These are phyloP conservation scores for Teunomyces lycoperdinae DNA, from an alignment of 805 yeast species.

Conservation along the genomic window DNA sequence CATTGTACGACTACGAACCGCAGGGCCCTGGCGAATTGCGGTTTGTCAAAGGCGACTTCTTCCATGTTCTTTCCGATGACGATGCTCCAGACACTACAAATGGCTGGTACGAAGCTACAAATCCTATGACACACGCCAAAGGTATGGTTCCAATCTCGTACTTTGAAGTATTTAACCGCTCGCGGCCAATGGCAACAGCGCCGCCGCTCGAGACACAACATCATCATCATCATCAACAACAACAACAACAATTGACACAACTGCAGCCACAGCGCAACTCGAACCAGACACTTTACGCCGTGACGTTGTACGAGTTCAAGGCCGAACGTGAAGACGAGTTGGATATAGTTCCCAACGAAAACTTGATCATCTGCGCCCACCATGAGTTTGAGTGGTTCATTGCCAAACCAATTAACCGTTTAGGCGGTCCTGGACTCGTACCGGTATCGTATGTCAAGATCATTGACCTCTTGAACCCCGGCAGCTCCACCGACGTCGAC, in stretches of 20 bases:
- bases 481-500: slow-evolving; percentile 31
- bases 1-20: slow-evolving; percentile 72
- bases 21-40: slow-evolving; percentile 79
- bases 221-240: not conserved
- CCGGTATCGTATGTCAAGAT: slow-evolving; percentile 89
- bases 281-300: slow-evolving; percentile 66
- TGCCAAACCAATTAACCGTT: slow-evolving; percentile 90
- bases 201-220: not conserved
- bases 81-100: slow-evolving; percentile 49
- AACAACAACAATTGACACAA: not conserved
- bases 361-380: slow-evolving; percentile 91
- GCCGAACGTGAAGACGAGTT: slow-evolving; percentile 87
- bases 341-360: slow-evolving; percentile 80
- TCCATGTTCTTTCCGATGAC: slow-evolving; percentile 57
- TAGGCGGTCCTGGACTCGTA: slow-evolving; percentile 96
- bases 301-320: slow-evolving; percentile 78
- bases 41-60: slow-evolving; percentile 82
- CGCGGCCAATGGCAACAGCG: slow-evolving; percentile 36
- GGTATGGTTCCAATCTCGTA: slow-evolving; percentile 88
- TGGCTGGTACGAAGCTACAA: slow-evolving; percentile 85
- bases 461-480: slow-evolving; percentile 60
- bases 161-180: slow-evolving; percentile 74
- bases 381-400: slow-evolving; percentile 97
- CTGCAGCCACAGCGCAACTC: slow-evolving; percentile 18
- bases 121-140: slow-evolving; percentile 70